Evolutionary conservation across 768 basidiomycete species (phyloP), one percentile per base, ranked within the genome.

Genomic region (Mycena venus): DNA sequence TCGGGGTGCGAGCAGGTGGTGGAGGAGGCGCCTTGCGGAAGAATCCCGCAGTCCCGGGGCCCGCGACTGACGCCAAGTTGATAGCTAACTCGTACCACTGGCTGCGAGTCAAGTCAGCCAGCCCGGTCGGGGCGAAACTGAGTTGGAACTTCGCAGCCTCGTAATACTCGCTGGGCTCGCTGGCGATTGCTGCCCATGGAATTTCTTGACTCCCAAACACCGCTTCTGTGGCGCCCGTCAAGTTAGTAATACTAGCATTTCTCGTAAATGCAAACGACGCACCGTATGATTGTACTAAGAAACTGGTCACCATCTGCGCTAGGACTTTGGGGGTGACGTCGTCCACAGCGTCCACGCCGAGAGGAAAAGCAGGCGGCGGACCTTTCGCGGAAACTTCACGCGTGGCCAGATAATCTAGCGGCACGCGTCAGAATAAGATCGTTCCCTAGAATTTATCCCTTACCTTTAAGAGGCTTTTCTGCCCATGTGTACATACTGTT

Each of bases 401-500:
- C n/a, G 0, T 27, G 4, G 21, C 34, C 0, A 51, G n/a, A 55
- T 66, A 29, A n/a, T 66, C 64, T 66, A 66, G 17, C 12, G 27
- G n/a, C 6, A 34, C n/a, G 14, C 12, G 51, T 66, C 34, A 55
- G 51, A 7, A 2, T 27, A 15, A 63, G n/a, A 34, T 27, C 34
- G 9, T 55, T 2, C 4, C 3, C 9, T 34, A 8, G 34, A 10
- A 47, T 31, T 49, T 32, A 23, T 38, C 6, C 40, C 53, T 55
- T 17, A 60, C 71, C 64, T 72, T 51, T 2, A 9, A 73, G 65
- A 7, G 72, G 72, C n/a, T 60, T 47, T 38, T 38, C 65, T 12
- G 72, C 72, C 72, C 72, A 73, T 21, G 29, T 49, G 29, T 62
- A 51, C 34, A 68, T 61, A 2, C 23, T 38, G 25, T 73, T 38